phyloP scores from a whole-genome alignment of 495 filamentous ascomycete genomes.

The Podospora bellae-mahoneyi region DNA sequence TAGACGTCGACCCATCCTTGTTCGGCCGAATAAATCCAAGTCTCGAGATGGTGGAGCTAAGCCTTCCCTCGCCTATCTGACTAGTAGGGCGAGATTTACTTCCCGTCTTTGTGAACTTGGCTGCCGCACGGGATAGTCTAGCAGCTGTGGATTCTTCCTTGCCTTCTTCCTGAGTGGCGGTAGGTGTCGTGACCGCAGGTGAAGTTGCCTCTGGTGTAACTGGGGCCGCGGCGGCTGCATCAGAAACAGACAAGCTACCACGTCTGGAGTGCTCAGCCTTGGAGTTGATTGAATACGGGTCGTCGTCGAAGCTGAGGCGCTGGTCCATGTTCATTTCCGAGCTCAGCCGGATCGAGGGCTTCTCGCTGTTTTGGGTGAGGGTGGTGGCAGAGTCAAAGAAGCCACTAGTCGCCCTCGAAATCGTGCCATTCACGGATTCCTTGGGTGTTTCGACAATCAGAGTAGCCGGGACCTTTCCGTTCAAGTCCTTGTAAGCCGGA shows the following conservation, averaged over 20 bases:
- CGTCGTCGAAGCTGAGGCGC: slow-evolving; percentile 38
- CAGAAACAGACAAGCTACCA: slow-evolving; percentile 47
- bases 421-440: slow-evolving; percentile 11
- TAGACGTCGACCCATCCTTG: slow-evolving; percentile 38
- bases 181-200: slow-evolving; percentile 32
- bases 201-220: slow-evolving; percentile 38
- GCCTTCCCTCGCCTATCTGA: slow-evolving; percentile 62
- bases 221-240: slow-evolving; percentile 41
- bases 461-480: slow-evolving; percentile 21
- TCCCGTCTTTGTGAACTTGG: slow-evolving; percentile 49
- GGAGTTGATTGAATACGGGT: slow-evolving; percentile 29
- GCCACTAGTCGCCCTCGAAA: slow-evolving; percentile 39
- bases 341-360: slow-evolving; percentile 42
- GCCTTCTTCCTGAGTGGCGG: slow-evolving; percentile 21
- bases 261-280: slow-evolving; percentile 40
- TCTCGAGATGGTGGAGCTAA: slow-evolving; percentile 64
- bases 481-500: slow-evolving; percentile 54
- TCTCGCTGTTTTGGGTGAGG: slow-evolving; percentile 17
- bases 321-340: slow-evolving; percentile 35
- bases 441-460: slow-evolving; percentile 15
- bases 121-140: slow-evolving; percentile 57
- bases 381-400: slow-evolving; percentile 43
- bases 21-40: slow-evolving; percentile 54
- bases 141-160: slow-evolving; percentile 51
- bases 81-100: slow-evolving; percentile 65